Evolutionary conservation across 176 grass and related monocot species (phyloP).

Genomic region (Phoenix roebelenii): DNA sequence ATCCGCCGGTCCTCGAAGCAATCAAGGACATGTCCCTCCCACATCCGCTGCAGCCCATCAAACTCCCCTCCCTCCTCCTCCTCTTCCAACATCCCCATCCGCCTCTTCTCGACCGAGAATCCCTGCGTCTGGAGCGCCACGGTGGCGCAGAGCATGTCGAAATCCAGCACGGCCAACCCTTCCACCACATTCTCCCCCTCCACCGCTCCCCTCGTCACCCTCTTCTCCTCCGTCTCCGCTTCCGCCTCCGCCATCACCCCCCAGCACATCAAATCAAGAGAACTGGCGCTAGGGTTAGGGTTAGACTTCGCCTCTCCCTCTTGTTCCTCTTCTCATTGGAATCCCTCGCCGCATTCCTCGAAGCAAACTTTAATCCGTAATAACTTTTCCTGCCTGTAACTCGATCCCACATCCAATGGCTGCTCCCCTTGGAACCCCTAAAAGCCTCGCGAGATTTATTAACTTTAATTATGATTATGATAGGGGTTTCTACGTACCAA

Average conservation of each 20-base stretch:
- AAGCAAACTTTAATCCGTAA: no score
- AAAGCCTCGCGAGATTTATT: no score
- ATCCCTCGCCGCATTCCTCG: no score
- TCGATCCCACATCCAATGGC: no score
- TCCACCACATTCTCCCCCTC: constrained; percentile 25
- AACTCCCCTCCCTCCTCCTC: constrained; percentile 3
- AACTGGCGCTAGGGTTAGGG: not conserved
- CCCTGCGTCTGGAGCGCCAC: constrained; percentile 55
- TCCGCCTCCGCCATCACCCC: constrained; percentile 8
- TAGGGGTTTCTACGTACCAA: no score
- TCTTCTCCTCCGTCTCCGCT: not conserved
- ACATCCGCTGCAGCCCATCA: constrained; percentile 82
- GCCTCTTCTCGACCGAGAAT: constrained; percentile 26
- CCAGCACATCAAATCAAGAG: no score
- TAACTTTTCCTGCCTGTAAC: no score
- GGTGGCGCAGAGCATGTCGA: constrained; percentile 92
- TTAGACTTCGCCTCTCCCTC: not conserved
- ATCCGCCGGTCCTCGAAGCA: constrained; percentile 82
- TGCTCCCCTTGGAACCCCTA: no score
- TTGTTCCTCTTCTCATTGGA: no score
- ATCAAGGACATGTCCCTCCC: constrained; percentile 84
- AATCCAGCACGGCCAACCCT: constrained; percentile 59
- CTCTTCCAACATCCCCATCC: not conserved
- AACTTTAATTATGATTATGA: no score
- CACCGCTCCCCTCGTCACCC: no score